phyloP scores from a whole-genome alignment of 2,329 filamentous ascomycete species.

The Penicillium brevicompactum region DNA sequence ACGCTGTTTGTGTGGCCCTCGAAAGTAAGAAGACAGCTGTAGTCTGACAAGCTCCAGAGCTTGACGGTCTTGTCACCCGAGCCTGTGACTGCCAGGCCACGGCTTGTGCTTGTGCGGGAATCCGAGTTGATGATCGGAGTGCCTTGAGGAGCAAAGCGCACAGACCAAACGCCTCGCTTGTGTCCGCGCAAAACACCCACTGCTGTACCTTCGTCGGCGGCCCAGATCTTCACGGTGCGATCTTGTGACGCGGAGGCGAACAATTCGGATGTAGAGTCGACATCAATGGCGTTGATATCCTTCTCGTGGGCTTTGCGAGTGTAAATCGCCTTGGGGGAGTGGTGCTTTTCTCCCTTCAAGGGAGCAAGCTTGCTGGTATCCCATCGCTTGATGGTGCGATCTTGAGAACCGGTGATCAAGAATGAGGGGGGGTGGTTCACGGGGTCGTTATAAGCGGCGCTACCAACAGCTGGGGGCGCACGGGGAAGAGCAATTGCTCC shows the following conservation, averaged over 20 bases:
- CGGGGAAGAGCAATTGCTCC: slow-evolving; percentile 85
- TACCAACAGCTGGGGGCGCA: slow-evolving; percentile 65
- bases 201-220: slow-evolving; percentile 82
- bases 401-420: slow-evolving; percentile 88
- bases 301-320: slow-evolving; percentile 98
- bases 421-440: slow-evolving; percentile 80
- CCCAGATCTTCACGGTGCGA: slow-evolving; percentile 96
- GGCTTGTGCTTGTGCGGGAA: slow-evolving; percentile 68
- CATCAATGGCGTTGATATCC: slow-evolving; percentile 93
- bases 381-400: slow-evolving; percentile 94
- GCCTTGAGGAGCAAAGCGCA: slow-evolving; percentile 80
- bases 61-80: slow-evolving; percentile 96
- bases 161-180: slow-evolving; percentile 92
- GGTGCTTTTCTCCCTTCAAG: slow-evolving; percentile 42
- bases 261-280: slow-evolving; percentile 71
- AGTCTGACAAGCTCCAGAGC: slow-evolving; percentile 90
- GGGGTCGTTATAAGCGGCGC: slow-evolving; percentile 71
- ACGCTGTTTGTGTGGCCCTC: slow-evolving; percentile 97
- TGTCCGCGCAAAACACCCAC: slow-evolving; percentile 91
- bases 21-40: slow-evolving; percentile 88
- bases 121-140: slow-evolving; percentile 75
- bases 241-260: slow-evolving; percentile 98
- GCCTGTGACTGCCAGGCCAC: slow-evolving; percentile 83
- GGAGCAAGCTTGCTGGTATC: slow-evolving; percentile 68
- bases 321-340: slow-evolving; percentile 63